A percentile compares a stretch with the other conserved stretches of the same genome.
Conservation (phyloP, 176 grass and related monocot species). For the Rhynchospora pubera region DNA sequence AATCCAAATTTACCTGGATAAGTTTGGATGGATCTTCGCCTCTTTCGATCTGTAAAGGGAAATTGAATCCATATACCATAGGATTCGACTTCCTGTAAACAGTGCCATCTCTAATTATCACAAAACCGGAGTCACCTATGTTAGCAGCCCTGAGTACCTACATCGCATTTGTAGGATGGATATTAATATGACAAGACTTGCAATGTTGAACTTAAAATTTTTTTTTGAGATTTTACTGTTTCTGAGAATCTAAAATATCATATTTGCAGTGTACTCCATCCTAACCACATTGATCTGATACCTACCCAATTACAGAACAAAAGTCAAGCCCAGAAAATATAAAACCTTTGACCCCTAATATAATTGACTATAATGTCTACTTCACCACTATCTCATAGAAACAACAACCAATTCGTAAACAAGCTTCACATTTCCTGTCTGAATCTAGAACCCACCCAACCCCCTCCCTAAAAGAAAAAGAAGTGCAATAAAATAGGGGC, state of each 20-base stretch:
- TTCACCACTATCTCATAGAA: neutral
- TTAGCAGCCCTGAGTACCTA: conserved; percentile 79
- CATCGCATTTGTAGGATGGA: neutral
- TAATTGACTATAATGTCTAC: neutral
- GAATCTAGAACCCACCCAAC: neutral
- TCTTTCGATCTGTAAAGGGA: conserved; percentile 93
- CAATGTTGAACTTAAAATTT: neutral
- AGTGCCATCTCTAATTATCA: conserved; percentile 75
- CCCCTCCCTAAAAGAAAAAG: no score
- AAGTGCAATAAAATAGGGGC: neutral
- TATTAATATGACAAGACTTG: neutral
- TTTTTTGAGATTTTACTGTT: neutral
- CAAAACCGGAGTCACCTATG: conserved; percentile 90
- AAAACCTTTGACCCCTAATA: neutral
- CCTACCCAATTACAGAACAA: neutral
- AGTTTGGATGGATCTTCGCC: conserved; percentile 76
- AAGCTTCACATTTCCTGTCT: neutral
- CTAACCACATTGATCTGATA: neutral
- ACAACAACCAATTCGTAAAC: neutral
- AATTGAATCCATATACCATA: conserved; percentile 98
- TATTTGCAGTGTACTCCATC: neutral
- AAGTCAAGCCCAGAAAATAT: neutral
- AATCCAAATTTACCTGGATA: conserved; percentile 42
- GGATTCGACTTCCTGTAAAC: conserved; percentile 69
- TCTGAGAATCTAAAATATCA: neutral